Conservation (phyloP, 768 basidiomycete species). For the Xerocomellus dryophilus region DNA sequence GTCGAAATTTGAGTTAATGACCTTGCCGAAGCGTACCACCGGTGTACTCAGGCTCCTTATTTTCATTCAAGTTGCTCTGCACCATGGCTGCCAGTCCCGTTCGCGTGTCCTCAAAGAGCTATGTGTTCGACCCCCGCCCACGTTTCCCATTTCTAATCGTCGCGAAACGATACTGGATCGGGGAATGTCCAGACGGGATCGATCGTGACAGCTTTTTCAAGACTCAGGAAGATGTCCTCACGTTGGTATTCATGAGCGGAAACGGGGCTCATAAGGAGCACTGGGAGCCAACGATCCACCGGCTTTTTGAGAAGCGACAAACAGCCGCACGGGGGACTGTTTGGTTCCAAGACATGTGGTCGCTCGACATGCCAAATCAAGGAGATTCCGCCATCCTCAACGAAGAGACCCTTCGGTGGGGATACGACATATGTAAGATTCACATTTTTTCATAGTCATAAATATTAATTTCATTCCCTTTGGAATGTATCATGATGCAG, state of each 20-base stretch:
- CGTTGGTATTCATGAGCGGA: conserved; percentile 4
- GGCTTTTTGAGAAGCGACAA: background rate
- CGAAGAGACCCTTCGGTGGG: no score
- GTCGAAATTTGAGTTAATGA: no score
- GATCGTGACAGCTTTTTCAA: background rate
- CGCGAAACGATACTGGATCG: conserved; percentile 9
- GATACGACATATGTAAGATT: no score
- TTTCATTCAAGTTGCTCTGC: background rate
- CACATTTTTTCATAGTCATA: background rate
- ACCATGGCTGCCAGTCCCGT: background rate
- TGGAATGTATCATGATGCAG: background rate
- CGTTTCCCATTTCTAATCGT: conserved; percentile 6
- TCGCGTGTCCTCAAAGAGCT: background rate
- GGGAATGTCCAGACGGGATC: background rate
- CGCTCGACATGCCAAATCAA: background rate
- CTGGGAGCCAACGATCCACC: conserved; percentile 4
- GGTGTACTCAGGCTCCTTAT: no score
- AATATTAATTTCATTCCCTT: background rate
- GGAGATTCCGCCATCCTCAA: no score
- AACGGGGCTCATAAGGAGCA: conserved; percentile 5
- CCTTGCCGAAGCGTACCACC: no score
- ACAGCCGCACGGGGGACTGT: background rate
- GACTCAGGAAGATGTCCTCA: background rate
- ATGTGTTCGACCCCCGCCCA: conserved; percentile 11
- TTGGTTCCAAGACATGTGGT: conserved; percentile 8